Conservation (phyloP, 129 eudicot species). For the Ambrosia trifida region DNA sequence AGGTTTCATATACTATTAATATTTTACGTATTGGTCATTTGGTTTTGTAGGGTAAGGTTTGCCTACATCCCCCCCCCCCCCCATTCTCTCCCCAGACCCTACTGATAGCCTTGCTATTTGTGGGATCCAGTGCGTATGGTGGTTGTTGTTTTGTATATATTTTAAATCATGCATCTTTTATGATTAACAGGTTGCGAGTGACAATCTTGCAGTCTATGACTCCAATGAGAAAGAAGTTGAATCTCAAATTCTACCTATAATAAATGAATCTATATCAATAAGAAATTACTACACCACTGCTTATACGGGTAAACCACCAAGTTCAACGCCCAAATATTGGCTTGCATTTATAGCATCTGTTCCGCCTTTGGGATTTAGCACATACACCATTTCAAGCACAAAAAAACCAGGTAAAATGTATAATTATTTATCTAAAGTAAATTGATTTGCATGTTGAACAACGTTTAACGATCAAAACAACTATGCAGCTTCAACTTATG, state of each 20-base stretch:
- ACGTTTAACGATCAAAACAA: background rate
- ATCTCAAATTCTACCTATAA: slow-evolving; percentile 77
- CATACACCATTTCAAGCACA: slow-evolving; percentile 53
- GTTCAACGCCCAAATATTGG: slow-evolving; percentile 57
- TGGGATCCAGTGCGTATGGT: too few species aligned
- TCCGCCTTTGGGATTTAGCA: slow-evolving; percentile 88
- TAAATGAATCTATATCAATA: slow-evolving; percentile 55
- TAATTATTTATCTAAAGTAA: background rate
- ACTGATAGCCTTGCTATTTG: too few species aligned
- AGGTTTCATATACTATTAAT: slow-evolving; percentile 8
- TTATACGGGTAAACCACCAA: slow-evolving; percentile 63
- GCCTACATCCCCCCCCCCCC: too few species aligned
- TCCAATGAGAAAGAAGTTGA: slow-evolving; percentile 59
- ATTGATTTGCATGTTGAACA: background rate
- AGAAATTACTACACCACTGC: slow-evolving; percentile 65
- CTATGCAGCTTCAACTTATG: slow-evolving; percentile 51
- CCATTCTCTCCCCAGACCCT: too few species aligned
- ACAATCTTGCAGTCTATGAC: slow-evolving; percentile 66
- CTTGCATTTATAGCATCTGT: slow-evolving; percentile 81
- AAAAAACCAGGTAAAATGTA: slow-evolving; percentile 44
- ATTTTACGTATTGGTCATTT: background rate
- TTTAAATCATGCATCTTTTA: slow-evolving; percentile 12
- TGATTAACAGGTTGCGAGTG: slow-evolving; percentile 59
- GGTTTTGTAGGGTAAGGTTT: background rate
- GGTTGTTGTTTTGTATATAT: background rate